Evolutionary conservation across 768 basidiomycete genomes (phyloP), one percentile per base, ranked within the genome.

Genomic region (Auriculariales sp.): DNA sequence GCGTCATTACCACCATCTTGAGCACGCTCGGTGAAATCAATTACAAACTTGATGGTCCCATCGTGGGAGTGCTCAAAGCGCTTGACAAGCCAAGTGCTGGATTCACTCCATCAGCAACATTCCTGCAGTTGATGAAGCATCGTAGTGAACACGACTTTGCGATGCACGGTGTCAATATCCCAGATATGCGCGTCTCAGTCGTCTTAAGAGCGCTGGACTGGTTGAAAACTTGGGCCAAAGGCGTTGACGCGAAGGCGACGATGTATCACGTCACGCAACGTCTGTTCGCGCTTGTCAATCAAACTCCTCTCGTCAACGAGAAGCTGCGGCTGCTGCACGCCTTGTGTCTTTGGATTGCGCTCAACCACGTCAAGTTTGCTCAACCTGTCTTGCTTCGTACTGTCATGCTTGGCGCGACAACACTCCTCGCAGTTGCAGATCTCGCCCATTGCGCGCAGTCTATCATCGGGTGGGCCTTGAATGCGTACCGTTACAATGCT

Each of bases 191-290:
- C 14, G 68, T 80, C 1, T 51, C 56, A 4, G 68, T 69, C 15
- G 61, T 86, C 51, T 61, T 87, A 14, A 65, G 62, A 11, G 72
- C 81, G 7, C 57, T 91, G 49, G 56, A 65, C 4, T 89, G 85
- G 82, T 69, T 89, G 49, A 65, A 62, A 19, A 58, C 58, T 9
- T 64, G 65, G 17, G 61, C 70, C 4, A 61, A 69, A 3, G 61
- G 66, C 12, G 69, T 71, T 17, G 66, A 74, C 34, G 65, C 63
- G 24, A 64, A 66, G n/a, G 74, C 82, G 10, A 77, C 77, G 46
- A 77, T 79, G 3, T 92, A 87, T 60, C 88, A 92, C 53, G 73
- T 87, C 49, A 61, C 89, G 25, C 81, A 83, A 51, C 74, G 77
- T 47, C 69, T 94, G 12, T 78, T 93, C 54, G 71, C 79, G 4